Evolutionary conservation across 2,329 filamentous ascomycete species (phyloP), one percentile per base, ranked within the genome.

Genomic region (Fusarium nodosum): DNA sequence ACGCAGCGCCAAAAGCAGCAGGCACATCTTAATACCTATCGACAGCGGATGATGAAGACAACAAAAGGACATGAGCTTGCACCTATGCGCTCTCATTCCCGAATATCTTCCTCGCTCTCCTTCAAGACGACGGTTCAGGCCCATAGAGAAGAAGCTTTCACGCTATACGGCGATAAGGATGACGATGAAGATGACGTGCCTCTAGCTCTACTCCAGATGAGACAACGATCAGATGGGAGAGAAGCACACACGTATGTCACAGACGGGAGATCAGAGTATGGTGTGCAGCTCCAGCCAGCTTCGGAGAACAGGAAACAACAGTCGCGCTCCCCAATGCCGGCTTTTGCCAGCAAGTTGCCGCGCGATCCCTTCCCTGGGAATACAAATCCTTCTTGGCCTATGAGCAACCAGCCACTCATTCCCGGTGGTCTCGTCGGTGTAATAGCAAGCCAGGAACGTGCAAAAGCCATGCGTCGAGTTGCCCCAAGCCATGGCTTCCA

Each of bases 1-100:
- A 38, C 30, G 6, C 65, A 68, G 30, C 53, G 65, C 3, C 55
- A 47, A n/a, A 64, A 53, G 30, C 65, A 68, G 16, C 57, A 68
- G 42, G 59, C 28, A 18, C 52, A 68, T 16, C 47, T 68, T 18
- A 31, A 59, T n/a, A 52, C 28, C 15, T 68, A 68, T 16, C 53
- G 65, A 31, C 58, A 64, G 31, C 39, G 54, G 20, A 68, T 64
- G 64, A 68, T 64, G 64, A 68, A 64, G 42, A 68, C 34, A n/a
- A 68, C 64, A 6, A 60, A 59, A 9, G 60, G 53, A 5, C n/a
- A 36, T 6, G 60, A 65, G 2, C n/a, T 42, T 18, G 41, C 41
- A 7, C 30, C 30, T 11, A n/a, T 44, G 8, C 9, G 1, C 4
- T 42, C 46, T 42, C 60, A 65, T 22, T 53, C 62, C 0, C 39